Evolutionary conservation across 257 asterid genomes (phyloP), one percentile per base, ranked within the genome.

Genomic region (Ajuga chamaepitys): DNA sequence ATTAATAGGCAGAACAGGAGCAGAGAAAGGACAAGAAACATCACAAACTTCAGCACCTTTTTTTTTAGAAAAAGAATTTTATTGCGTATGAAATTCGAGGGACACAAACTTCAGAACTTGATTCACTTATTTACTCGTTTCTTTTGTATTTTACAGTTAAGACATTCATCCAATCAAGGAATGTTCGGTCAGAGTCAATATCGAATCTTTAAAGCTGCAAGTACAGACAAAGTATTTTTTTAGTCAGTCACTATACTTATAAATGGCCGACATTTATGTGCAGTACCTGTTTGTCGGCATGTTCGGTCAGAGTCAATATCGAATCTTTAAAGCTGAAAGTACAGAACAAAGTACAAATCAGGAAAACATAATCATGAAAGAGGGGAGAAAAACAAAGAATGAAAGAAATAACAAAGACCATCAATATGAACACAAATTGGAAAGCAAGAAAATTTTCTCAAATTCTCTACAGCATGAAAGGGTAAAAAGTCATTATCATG

Each of bases 281-380:
- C 5, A 26, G 20, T 82, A 82, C 87, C 87, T 79, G 81, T 58
- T 63, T 82, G 85, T 82, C 85, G 16, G 26, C 66, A 67, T 82
- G 87, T 62, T 82, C 87, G 4, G 85, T 77, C 61, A 82, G 78
- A 16, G 64, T 28, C 77, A 82, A 58, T 34, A 82, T 64, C 20
- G 87, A 79, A 76, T 79, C 82, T 62, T 62, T 82, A 59, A 82
- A 82, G 75, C 87, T 82, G 87, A 57, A 70, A 68, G 26, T 47
- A 35, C 62, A 73, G 61, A 66, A 58, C 46, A 74, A 13, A 30
- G 56, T 37, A 55, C 37, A 44, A 34, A 2, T 74, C 25, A 81
- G 77, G 60, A 41, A 61, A 61, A 59, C 4, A 35, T 14, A 21
- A 28, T 6, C 56, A 26, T 47, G 46, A 67, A 24, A 45, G 30